Base-by-base conservation (phyloP, 2,329 filamentous ascomycete genomes). In the Cordyceps farinosa region DNA sequence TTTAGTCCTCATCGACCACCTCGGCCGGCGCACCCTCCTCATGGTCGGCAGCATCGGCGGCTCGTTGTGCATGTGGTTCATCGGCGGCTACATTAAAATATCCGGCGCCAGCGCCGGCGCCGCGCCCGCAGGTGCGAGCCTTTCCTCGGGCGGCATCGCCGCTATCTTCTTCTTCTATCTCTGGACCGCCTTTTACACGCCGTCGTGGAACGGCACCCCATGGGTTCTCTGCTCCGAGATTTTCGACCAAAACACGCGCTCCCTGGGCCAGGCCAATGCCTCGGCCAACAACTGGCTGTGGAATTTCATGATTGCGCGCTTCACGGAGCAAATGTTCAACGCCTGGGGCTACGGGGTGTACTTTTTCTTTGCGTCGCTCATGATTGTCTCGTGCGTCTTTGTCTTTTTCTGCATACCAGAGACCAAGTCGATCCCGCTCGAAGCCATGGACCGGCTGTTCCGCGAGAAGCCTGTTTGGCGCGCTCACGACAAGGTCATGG, bases 211-310 rank as follows among this genome's bases (percentile, higher is more conserved):
- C 70, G 88, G 87, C 2, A 90, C 87, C 0, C 89, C 89, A 0
- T 92, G 90, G 90, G 88, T 92, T 29, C 77, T 90, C 70, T 90
- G 90, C 78, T 82, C 82, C 0, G 89, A 92, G 74, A 91, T 92
- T 80, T 92, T 91, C 73, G 84, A 89, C 69, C 84, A 86, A 66
- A 88, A 88, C 75, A 75, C 71, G 1, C 71, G 77, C 59, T 85
- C 86, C 0, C 80, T 92, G 0, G 89, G 88, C 1, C 89, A 92
- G 71, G 89, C 90, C 10, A 88, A 82, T 44, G 90, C 90, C 0
- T 85, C 88, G 0, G 85, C 85, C 3, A 88, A 84, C 75, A 90
- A 91, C 74, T 91, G 89, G 89, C 81, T 88, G 69, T 88, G 79
- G 79, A 90, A 90, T 73, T 90, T 90, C 72, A 80, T 90, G 70